These are phyloP conservation scores for Neurospora cerealis DNA, from an alignment of 495 filamentous ascomycete species.

Conservation along the genomic window DNA sequence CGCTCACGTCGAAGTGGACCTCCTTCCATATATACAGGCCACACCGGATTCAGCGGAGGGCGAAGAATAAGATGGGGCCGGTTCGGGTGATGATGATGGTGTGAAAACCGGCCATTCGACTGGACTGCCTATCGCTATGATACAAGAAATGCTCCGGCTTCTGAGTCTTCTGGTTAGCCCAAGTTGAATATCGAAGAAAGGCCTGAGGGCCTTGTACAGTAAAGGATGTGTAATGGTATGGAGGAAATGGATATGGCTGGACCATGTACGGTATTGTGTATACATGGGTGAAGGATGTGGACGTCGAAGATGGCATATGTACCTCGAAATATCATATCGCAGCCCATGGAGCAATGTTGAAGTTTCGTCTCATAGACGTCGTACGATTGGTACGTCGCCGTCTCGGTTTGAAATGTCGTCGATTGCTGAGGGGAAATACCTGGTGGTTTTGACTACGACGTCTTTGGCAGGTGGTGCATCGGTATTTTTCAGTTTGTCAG, in stretches of 20 bases:
- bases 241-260: neutral
- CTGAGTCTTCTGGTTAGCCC: neutral
- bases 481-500: neutral
- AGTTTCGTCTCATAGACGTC: neutral
- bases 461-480: neutral
- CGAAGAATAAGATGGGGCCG: neutral
- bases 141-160: neutral
- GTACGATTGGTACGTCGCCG: neutral
- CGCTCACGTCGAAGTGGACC: slow-evolving; percentile 13
- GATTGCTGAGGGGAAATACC: neutral
- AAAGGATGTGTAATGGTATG: neutral
- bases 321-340: neutral
- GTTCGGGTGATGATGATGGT: neutral
- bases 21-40: slow-evolving; percentile 9
- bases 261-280: neutral
- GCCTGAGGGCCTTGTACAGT: neutral
- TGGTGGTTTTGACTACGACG: neutral
- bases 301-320: neutral
- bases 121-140: neutral
- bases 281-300: neutral
- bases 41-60: neutral
- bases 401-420: neutral
- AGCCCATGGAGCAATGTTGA: neutral
- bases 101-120: neutral
- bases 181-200: neutral